phyloP scores from a whole-genome alignment of 176 grass and related monocot species.

The Elymus sibiricus region DNA sequence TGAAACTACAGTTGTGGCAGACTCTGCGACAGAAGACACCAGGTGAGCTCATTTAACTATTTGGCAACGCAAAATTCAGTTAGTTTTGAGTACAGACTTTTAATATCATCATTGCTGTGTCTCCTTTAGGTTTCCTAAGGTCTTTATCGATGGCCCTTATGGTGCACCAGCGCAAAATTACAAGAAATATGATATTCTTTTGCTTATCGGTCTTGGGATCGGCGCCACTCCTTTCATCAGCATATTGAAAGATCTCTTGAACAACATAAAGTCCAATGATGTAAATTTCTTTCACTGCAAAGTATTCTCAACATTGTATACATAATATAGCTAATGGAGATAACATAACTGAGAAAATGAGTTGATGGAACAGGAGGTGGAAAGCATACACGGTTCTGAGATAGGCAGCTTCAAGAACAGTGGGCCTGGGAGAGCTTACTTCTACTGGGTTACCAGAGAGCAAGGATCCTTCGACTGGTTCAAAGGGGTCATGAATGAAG shows the following conservation, averaged over 20 bases:
- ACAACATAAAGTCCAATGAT: slow-evolving; percentile 72
- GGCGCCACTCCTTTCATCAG: slow-evolving; percentile 99
- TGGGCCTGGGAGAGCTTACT: slow-evolving; percentile 90
- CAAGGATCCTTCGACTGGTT: slow-evolving; percentile 99
- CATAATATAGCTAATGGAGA: neutral
- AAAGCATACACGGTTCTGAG: slow-evolving; percentile 59
- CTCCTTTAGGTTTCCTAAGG: slow-evolving; percentile 71
- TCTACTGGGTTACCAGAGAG: slow-evolving; percentile 99
- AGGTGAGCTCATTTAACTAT: slow-evolving; percentile 42
- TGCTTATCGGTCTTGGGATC: slow-evolving; percentile 92
- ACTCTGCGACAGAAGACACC: slow-evolving; percentile 61
- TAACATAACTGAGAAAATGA: slow-evolving; percentile 19
- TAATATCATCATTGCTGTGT: neutral
- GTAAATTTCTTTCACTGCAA: slow-evolving; percentile 41
- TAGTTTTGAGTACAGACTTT: slow-evolving; percentile 6
- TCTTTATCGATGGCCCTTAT: slow-evolving; percentile 87
- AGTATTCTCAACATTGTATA: neutral
- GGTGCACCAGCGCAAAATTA: slow-evolving; percentile 99
- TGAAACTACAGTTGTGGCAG: slow-evolving; percentile 94
- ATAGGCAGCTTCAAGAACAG: slow-evolving; percentile 63
- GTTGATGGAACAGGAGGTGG: slow-evolving; percentile 49
- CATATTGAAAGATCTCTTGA: slow-evolving; percentile 92
- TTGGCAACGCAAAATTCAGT: slow-evolving; percentile 1
- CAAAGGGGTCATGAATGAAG: slow-evolving; percentile 99
- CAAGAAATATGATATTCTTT: slow-evolving; percentile 97